Evolutionary conservation across 306 rosid species (phyloP).

Genomic region (Potentilla sterilis): DNA sequence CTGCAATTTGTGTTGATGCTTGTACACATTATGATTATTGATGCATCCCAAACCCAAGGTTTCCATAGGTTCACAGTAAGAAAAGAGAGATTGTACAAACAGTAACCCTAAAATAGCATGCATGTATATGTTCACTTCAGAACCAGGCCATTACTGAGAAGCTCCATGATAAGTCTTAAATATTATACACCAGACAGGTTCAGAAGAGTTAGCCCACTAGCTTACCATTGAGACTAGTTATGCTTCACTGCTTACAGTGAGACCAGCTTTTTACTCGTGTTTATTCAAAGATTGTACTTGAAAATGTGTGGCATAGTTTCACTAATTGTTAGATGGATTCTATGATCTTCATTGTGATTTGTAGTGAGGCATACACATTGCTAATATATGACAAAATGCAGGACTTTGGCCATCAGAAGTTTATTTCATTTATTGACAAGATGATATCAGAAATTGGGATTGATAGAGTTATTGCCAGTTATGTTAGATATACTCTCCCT

Average conservation of each 20-base stretch:
- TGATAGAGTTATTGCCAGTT: slow-evolving; percentile 47
- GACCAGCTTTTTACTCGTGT: not conserved
- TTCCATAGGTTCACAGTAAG: not conserved
- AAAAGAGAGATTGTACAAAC: not conserved
- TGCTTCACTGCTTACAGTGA: not conserved
- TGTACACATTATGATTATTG: not conserved
- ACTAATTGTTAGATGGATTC: not conserved
- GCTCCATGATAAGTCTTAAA: not conserved
- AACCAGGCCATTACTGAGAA: not conserved
- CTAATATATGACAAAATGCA: slow-evolving; percentile 46
- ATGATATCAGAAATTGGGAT: slow-evolving; percentile 65
- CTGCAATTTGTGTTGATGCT: not conserved
- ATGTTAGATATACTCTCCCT: slow-evolving; percentile 32
- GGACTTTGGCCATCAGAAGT: slow-evolving; percentile 60
- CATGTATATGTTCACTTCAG: not conserved
- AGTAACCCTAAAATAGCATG: not conserved
- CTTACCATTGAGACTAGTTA: not conserved
- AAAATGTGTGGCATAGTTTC: not conserved
- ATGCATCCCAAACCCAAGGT: not conserved
- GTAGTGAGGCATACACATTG: slow-evolving; percentile 19
- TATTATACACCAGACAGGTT: not conserved
- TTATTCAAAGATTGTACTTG: not conserved
- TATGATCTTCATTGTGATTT: not conserved
- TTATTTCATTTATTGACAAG: slow-evolving; percentile 65
- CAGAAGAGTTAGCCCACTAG: slow-evolving; percentile 2